Percentiles rank a stretch among this genome's conserved stretches.
Evolutionary conservation across 352 stramenopile species (phyloP).

Genomic region (Phytophthora cryptogea): DNA sequence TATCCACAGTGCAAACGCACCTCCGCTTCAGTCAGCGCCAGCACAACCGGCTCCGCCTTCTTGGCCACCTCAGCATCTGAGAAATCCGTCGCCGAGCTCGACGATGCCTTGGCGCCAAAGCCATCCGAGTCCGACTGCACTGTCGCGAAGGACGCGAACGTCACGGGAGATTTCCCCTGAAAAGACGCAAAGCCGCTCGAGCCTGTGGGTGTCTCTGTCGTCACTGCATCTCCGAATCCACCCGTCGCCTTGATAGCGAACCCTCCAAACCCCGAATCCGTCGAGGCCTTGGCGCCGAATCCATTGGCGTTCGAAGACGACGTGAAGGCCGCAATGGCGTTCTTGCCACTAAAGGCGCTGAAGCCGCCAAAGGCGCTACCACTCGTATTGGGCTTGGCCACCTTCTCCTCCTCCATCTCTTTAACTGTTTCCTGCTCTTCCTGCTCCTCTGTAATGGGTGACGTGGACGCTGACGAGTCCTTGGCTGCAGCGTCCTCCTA

Average conservation of each 20-base stretch:
- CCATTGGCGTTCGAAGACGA: constrained; percentile 23
- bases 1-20: constrained; percentile 25
- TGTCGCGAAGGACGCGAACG: constrained; percentile 65
- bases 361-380: constrained; percentile 61
- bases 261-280: constrained; percentile 7
- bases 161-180: constrained; percentile 42
- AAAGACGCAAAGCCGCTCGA: constrained; percentile 65
- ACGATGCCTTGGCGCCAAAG: constrained; percentile 45
- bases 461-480: constrained; percentile 9
- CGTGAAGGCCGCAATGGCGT: constrained; percentile 54
- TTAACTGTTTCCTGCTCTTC: neutral
- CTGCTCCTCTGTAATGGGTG: constrained; percentile 14
- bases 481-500: constrained; percentile 15
- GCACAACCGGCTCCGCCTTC: constrained; percentile 54
- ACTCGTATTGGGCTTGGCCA: constrained; percentile 27
- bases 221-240: constrained; percentile 28
- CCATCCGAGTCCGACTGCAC: constrained; percentile 40
- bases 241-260: constrained; percentile 19
- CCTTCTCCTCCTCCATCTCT: constrained; percentile 20
- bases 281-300: constrained; percentile 25
- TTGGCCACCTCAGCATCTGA: constrained; percentile 56
- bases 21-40: constrained; percentile 69
- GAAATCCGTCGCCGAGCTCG: constrained; percentile 41
- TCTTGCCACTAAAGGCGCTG: constrained; percentile 51
- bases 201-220: constrained; percentile 11